Conservation (phyloP, 768 basidiomycete species). For the Auricularia cornea region DNA sequence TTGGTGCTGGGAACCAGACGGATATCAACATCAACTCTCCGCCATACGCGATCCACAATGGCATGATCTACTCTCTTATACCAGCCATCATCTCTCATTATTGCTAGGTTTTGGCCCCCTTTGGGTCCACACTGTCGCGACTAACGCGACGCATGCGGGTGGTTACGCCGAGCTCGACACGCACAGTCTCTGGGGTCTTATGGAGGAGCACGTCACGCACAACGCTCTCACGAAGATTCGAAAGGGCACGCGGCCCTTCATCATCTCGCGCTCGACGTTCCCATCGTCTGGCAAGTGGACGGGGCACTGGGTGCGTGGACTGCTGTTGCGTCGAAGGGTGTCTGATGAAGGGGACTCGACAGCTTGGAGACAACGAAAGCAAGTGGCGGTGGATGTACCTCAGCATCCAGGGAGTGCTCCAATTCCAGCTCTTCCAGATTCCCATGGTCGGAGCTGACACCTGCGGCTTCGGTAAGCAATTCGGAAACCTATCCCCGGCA, state of each 20-base stretch:
- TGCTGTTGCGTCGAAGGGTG: neutral
- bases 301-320: conserved; percentile 53
- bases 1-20: conserved; percentile 36
- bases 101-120: conserved; percentile 41
- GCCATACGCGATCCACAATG: conserved; percentile 67
- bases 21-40: conserved; percentile 47
- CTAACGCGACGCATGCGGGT: conserved; percentile 60
- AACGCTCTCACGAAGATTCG: conserved; percentile 45
- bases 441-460: conserved; percentile 80
- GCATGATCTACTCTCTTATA: conserved; percentile 23
- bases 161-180: conserved; percentile 58
- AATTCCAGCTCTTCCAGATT: conserved; percentile 78
- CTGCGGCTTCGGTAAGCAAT: conserved; percentile 48
- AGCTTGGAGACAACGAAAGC: conserved; percentile 73
- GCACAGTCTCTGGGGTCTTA: conserved; percentile 64
- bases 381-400: conserved; percentile 65
- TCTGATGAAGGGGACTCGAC: neutral
- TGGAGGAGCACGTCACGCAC: conserved; percentile 63
- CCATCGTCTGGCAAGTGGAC: conserved; percentile 61
- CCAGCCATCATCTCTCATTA: neutral
- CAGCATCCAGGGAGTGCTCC: conserved; percentile 66
- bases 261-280: conserved; percentile 64
- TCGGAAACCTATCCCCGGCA: neutral
- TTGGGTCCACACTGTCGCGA: conserved; percentile 49
- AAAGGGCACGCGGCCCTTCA: conserved; percentile 57